Percentiles rank a stretch among this genome's conserved stretches.
phyloP scores from a whole-genome alignment of 345 rosid genomes.

The Hibiscus syriacus region DNA sequence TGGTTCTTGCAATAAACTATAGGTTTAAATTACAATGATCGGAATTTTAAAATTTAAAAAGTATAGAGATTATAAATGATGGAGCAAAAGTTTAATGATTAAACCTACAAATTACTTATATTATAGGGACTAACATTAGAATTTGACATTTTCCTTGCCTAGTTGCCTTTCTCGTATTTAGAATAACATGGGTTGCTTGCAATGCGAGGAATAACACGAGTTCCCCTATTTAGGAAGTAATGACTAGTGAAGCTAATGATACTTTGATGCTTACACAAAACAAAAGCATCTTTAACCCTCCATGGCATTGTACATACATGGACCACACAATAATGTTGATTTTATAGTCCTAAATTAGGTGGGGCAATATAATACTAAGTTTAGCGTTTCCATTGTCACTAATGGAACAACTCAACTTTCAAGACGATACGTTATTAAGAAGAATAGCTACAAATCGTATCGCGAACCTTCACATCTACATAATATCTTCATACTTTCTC shows the following conservation, averaged over 20 bases:
- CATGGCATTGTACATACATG: neutral
- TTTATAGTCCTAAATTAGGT: neutral
- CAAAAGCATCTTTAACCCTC: neutral
- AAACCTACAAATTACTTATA: no score
- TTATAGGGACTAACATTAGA: no score
- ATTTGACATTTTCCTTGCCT: neutral
- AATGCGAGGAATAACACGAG: neutral
- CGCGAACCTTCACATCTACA: no score
- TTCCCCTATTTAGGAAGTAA: neutral
- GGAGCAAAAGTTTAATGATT: no score
- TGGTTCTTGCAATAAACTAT: no score
- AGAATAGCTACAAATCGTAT: no score
- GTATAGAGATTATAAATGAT: no score
- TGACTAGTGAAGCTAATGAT: neutral
- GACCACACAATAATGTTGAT: neutral
- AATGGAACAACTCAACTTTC: no score
- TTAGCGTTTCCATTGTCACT: neutral
- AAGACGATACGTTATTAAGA: no score
- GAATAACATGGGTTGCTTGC: neutral
- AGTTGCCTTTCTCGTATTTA: neutral
- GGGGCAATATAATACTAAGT: neutral
- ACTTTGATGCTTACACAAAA: constrained; percentile 1
- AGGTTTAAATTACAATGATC: no score
- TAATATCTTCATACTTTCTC: no score
- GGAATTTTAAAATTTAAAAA: no score